phyloP scores from a whole-genome alignment of 371 early-diverging fungal species.

The Gilbertella persicaria region DNA sequence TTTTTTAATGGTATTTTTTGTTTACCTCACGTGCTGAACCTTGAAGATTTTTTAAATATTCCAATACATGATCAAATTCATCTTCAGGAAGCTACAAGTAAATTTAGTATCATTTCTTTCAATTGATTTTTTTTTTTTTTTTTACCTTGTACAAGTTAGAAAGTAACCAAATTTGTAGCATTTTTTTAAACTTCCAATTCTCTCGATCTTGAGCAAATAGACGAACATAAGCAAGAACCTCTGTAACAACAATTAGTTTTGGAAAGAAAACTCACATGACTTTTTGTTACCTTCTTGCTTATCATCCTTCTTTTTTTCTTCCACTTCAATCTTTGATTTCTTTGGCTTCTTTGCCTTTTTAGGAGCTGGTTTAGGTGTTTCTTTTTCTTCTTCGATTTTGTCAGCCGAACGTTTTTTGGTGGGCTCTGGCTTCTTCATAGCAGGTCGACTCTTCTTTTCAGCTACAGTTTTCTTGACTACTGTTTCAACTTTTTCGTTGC shows the following conservation, averaged over 20 bases:
- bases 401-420: slow-evolving; percentile 11
- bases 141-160: slow-evolving; percentile 49
- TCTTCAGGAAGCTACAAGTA: slow-evolving; percentile 25
- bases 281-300: slow-evolving; percentile 19
- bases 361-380: slow-evolving; percentile 8
- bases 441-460: slow-evolving; percentile 8
- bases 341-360: slow-evolving; percentile 18
- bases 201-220: slow-evolving; percentile 29
- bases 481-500: slow-evolving; percentile 24
- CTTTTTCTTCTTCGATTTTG: slow-evolving; percentile 8
- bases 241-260: slow-evolving; percentile 1
- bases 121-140: slow-evolving; percentile 16
- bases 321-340: slow-evolving; percentile 18
- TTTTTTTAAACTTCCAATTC: slow-evolving; percentile 66
- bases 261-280: background rate
- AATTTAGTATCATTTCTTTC: slow-evolving; percentile 20
- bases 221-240: slow-evolving; percentile 36
- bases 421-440: slow-evolving; percentile 15
- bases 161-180: slow-evolving; percentile 65
- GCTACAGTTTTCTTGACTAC: slow-evolving; percentile 16
- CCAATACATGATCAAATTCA: slow-evolving; percentile 24
- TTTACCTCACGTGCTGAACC: slow-evolving; percentile 38
- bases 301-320: slow-evolving; percentile 21
- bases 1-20: slow-evolving; percentile 16
- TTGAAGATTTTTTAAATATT: slow-evolving; percentile 30